phyloP scores from a whole-genome alignment of 1,284 basidiomycete genomes.

The Microbotryum silenes-acaulis region DNA sequence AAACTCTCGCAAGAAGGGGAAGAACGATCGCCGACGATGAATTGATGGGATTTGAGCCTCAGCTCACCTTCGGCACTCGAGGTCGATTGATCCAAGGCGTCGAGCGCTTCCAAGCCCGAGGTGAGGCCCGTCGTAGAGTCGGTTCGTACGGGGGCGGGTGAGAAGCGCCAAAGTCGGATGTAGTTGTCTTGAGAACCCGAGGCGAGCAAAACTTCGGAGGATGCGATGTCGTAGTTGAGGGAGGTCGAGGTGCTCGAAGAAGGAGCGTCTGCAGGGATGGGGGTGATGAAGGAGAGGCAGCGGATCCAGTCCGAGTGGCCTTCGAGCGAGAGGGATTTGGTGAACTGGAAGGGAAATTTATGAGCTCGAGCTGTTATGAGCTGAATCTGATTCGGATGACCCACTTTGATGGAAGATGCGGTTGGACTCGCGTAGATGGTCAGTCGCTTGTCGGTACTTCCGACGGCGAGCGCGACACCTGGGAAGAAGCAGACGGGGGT shows the following conservation, averaged over 20 bases:
- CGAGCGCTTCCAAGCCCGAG: slow-evolving; percentile 2
- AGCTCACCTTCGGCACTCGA: slow-evolving; percentile 50
- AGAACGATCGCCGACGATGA: slow-evolving; percentile 9
- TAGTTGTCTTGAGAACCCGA: slow-evolving; percentile 89
- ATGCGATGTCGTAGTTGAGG: slow-evolving; percentile 36
- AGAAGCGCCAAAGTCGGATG: slow-evolving; percentile 74
- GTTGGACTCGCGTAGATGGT: slow-evolving; percentile 54
- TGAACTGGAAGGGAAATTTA: slow-evolving; percentile 32
- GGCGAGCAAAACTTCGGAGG: slow-evolving; percentile 55
- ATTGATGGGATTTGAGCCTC: slow-evolving; percentile 26
- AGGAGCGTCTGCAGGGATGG: slow-evolving; percentile 30
- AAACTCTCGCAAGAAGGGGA: slow-evolving; percentile 32
- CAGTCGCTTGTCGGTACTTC: slow-evolving; percentile 64
- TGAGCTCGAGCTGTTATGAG: slow-evolving; percentile 6
- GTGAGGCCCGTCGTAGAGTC: background rate
- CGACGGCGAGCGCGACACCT: slow-evolving; percentile 69
- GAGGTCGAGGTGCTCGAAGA: slow-evolving; percentile 40
- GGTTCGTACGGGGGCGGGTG: background rate
- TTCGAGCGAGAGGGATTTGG: slow-evolving; percentile 50
- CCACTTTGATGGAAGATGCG: background rate
- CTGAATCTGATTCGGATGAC: background rate
- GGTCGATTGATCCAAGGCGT: slow-evolving; percentile 47
- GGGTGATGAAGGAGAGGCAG: slow-evolving; percentile 58
- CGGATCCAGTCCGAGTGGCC: slow-evolving; percentile 94
- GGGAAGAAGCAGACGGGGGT: background rate